Base-by-base conservation (phyloP, 805 yeast genomes). In the Soucietia sequanensis region DNA sequence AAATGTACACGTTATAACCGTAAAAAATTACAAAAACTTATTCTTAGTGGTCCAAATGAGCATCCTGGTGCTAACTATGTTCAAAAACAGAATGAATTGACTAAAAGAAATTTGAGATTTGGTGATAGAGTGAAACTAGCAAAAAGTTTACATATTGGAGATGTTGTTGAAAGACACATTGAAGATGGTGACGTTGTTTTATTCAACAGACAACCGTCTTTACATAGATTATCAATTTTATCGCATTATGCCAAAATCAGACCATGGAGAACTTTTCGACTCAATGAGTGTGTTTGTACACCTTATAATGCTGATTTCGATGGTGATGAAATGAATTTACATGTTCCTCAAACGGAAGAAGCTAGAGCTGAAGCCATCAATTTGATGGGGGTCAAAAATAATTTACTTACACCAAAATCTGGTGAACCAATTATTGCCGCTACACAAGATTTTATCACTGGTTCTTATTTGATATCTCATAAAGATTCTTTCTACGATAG, bases 371-470 rank as follows among this genome's bases (percentile, higher is more conserved):
- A 93, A 62, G 99, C 99, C n/a, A 88, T 91, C 62, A 86, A 85
- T 53, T 72, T 93, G 54, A 93, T 93, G 99, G 99, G 98, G 35
- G 99, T 93, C 27, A 93, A 93, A 52, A 85, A 90, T 56, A 93
- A 93, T 57, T 69, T 93, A 44, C 74, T 93, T 48, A 93, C 99
- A 1, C 99, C 99, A 7, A 87, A 90, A 55, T 86, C 95, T 21
- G 99, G 99, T 50, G 99, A 95, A 54, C 99, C 99, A 0, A 93
- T 93, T 50, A 93, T 93, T 73, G 99, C 99, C 0, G 99, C 99
- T 6, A 93, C 99, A 1, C 99, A 93, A 70, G 99, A 93, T 78
- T 93, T 93, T 70, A 93, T 93, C 52, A 90, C 98, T 5, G 99
- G 98, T 13, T 88, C 97, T 0, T 93, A 82, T 58, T 70, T 93